These are phyloP conservation scores for Russula vinacea DNA, from an alignment of 768 basidiomycete species.

Conservation along the genomic window DNA sequence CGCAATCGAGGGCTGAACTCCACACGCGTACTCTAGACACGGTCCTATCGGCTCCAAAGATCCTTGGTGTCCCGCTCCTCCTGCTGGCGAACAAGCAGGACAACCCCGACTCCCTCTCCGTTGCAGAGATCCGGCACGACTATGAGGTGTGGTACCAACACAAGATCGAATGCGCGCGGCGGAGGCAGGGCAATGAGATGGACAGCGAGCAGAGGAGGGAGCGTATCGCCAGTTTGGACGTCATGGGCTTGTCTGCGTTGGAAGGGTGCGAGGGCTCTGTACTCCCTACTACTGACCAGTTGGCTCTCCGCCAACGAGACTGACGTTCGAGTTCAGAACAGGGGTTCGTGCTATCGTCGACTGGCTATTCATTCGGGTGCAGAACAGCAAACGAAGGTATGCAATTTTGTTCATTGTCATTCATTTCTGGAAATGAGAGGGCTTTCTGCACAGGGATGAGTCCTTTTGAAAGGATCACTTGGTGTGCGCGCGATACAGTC, in stretches of 20 bases:
- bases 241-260: slow-evolving; percentile 85
- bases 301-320: neutral
- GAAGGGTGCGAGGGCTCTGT: slow-evolving; percentile 62
- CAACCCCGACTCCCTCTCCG: slow-evolving; percentile 69
- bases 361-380: slow-evolving; percentile 92
- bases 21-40: slow-evolving; percentile 47
- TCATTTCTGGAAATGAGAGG: neutral
- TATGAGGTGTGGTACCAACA: slow-evolving; percentile 85
- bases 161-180: slow-evolving; percentile 63
- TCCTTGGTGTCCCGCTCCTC: slow-evolving; percentile 84
- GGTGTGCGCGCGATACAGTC: neutral
- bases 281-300: neutral
- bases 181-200: slow-evolving; percentile 42
- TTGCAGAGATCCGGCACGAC: slow-evolving; percentile 86
- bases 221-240: slow-evolving; percentile 51
- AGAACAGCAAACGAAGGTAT: slow-evolving; percentile 73
- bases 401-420: slow-evolving; percentile 1
- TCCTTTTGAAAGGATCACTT: slow-evolving; percentile 4
- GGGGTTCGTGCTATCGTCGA: slow-evolving; percentile 88
- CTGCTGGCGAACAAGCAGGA: slow-evolving; percentile 98
- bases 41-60: slow-evolving; percentile 85
- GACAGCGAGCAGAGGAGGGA: slow-evolving; percentile 36
- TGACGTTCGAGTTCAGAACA: slow-evolving; percentile 49
- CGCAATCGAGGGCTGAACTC: slow-evolving; percentile 21
- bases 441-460: slow-evolving; percentile 17